Conservation (phyloP, 1,284 basidiomycete species). For the Irpex rosettiformis region DNA sequence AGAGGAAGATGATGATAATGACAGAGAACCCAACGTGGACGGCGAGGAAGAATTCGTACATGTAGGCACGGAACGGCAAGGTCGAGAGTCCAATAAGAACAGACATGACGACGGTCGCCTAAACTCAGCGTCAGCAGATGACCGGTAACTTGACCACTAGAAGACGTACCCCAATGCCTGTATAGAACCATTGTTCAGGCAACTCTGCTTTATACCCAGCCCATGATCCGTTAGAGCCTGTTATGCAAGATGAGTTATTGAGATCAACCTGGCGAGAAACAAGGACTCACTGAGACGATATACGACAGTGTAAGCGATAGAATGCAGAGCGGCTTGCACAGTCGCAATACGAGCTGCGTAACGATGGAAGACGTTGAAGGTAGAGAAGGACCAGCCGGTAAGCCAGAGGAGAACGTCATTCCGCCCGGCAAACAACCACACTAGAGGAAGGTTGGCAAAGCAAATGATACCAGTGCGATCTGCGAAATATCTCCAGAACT, state of each 20-base stretch:
- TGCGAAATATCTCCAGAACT: conserved; percentile 1
- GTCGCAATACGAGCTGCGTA: neutral
- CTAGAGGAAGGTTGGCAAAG: neutral
- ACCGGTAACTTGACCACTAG: neutral
- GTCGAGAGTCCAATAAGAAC: neutral
- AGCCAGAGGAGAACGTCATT: neutral
- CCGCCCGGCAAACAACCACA: neutral
- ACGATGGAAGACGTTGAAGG: conserved; percentile 1
- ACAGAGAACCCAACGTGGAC: neutral
- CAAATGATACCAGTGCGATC: neutral
- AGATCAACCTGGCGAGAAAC: neutral
- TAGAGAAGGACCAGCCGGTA: neutral
- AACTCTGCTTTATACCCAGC: neutral
- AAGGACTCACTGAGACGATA: neutral
- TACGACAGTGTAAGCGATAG: neutral
- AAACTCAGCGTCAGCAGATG: neutral
- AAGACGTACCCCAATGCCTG: neutral
- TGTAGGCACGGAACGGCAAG: neutral
- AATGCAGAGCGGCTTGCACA: neutral
- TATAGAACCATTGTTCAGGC: neutral
- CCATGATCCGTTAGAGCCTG: neutral
- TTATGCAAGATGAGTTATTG: neutral
- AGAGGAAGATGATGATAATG: neutral
- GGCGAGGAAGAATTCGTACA: neutral
- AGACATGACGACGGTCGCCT: neutral